Percentiles rank a stretch among this genome's conserved stretches.
These are phyloP conservation scores for Angomonas desouzai DNA, from an alignment of 208 protist genomes.

Conservation along the genomic window DNA sequence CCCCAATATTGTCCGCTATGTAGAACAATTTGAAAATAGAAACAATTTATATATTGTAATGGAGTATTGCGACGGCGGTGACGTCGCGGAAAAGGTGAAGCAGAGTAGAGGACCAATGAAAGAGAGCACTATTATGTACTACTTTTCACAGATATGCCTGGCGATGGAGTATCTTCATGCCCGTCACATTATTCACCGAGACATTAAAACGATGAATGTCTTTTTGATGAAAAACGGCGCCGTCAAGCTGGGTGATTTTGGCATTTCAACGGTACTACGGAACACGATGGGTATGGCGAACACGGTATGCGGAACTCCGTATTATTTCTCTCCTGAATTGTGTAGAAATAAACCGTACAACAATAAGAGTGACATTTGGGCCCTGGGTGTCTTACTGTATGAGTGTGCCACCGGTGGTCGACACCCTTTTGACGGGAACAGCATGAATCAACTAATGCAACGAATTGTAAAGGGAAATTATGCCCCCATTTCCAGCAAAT, in stretches of 20 bases:
- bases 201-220: slow-evolving; percentile 93
- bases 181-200: slow-evolving; percentile 90
- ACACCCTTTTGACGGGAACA: slow-evolving; percentile 92
- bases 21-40: slow-evolving; percentile 90
- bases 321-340: slow-evolving; percentile 96
- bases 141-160: slow-evolving; percentile 90
- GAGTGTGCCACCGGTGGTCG: slow-evolving; percentile 75
- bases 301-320: slow-evolving; percentile 92
- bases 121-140: slow-evolving; percentile 82
- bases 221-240: slow-evolving; percentile 91
- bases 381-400: slow-evolving; percentile 87
- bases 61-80: slow-evolving; percentile 91
- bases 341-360: slow-evolving; percentile 95
- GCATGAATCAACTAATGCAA: slow-evolving; percentile 93
- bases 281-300: slow-evolving; percentile 92
- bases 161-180: slow-evolving; percentile 92
- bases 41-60: slow-evolving; percentile 92
- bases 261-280: slow-evolving; percentile 87
- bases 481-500: slow-evolving; percentile 75
- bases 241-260: slow-evolving; percentile 93
- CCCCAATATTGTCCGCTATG: slow-evolving; percentile 91
- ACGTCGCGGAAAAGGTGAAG: slow-evolving; percentile 75
- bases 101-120: slow-evolving; percentile 64
- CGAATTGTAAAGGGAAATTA: slow-evolving; percentile 87
- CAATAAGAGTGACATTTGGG: slow-evolving; percentile 96